phyloP scores from a whole-genome alignment of 352 stramenopile species.

The Phytophthora crassamura region DNA sequence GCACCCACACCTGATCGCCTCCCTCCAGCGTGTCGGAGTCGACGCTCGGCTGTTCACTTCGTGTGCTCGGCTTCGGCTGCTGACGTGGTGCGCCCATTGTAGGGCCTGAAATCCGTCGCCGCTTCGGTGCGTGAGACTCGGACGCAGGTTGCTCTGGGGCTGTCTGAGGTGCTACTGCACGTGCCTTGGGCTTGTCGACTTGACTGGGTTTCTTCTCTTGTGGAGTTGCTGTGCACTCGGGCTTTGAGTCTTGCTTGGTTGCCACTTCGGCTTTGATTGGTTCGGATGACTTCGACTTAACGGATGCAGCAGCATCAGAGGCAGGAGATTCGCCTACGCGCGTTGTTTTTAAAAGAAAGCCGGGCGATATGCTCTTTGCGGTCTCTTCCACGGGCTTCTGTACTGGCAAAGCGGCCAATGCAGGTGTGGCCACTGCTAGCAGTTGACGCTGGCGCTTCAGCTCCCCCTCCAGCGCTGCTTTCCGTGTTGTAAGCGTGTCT shows the following conservation, averaged over 20 bases:
- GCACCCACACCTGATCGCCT: conserved; percentile 81
- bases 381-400: conserved; percentile 16
- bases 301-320: not conserved
- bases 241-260: not conserved
- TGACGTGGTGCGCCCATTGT: conserved; percentile 23
- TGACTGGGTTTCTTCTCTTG: conserved; percentile 2
- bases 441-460: conserved; percentile 59
- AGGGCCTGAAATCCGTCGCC: conserved; percentile 48
- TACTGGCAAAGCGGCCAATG: conserved; percentile 42
- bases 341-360: not conserved
- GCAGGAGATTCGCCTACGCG: not conserved
- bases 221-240: not conserved
- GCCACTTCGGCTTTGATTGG: not conserved
- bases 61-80: conserved; percentile 8
- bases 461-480: conserved; percentile 42
- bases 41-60: not conserved
- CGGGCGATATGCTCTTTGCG: not conserved
- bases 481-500: conserved; percentile 30
- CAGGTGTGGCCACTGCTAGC: conserved; percentile 59
- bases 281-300: not conserved
- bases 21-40: conserved; percentile 62
- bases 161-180: not conserved
- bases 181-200: conserved; percentile 4
- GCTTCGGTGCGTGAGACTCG: conserved; percentile 34
- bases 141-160: not conserved